phyloP scores from a whole-genome alignment of 2,329 filamentous ascomycete species.

The Colletotrichum phormii region DNA sequence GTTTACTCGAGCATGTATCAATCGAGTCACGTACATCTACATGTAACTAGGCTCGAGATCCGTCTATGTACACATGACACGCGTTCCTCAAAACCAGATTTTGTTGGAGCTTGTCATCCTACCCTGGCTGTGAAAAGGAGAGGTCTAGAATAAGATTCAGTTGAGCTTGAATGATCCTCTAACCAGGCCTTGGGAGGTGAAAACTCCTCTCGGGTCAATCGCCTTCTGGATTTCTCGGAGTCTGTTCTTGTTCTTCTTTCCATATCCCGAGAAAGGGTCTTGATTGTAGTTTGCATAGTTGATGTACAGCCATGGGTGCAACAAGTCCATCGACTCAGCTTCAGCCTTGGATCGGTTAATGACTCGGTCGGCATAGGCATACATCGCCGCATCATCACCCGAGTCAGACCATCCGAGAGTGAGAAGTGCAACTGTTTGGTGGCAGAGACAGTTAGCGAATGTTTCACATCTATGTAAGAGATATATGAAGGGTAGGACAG shows the following conservation, averaged over 20 bases:
- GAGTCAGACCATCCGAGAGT: background rate
- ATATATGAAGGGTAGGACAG: background rate
- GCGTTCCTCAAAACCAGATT: background rate
- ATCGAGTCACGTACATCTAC: background rate
- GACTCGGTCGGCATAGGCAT: background rate
- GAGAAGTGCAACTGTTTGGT: background rate
- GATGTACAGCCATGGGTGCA: background rate
- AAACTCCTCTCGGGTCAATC: background rate
- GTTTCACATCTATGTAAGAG: background rate
- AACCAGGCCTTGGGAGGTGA: background rate
- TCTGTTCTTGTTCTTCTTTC: background rate
- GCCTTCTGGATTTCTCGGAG: background rate
- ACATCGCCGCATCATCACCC: background rate
- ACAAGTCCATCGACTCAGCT: background rate
- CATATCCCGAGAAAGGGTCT: fast-evolving
- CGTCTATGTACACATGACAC: background rate
- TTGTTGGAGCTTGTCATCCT: background rate
- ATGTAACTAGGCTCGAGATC: background rate
- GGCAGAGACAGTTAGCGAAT: background rate
- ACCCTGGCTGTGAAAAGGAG: background rate
- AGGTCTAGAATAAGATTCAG: background rate
- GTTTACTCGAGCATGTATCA: background rate
- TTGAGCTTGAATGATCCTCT: background rate
- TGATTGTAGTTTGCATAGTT: background rate
- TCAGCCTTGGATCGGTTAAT: background rate